Conservation (phyloP, 75 land plant species). For the Gnetum montanum region DNA sequence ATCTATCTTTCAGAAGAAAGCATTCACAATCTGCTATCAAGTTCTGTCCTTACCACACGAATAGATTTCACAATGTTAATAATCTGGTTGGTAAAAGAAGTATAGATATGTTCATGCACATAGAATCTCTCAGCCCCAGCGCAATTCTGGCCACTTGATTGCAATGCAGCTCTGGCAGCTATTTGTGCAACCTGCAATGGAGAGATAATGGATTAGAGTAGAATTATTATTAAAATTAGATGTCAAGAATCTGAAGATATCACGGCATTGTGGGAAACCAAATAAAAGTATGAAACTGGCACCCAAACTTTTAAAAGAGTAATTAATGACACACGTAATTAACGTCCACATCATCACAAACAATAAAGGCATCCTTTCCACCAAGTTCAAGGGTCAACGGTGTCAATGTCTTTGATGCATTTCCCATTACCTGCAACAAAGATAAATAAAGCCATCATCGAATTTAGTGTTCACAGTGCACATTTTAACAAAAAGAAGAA, state of each 20-base stretch:
- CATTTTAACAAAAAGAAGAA: background rate
- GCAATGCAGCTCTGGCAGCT: conserved; percentile 72
- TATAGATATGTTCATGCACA: conserved; percentile 62
- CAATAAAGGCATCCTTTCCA: conserved; percentile 93
- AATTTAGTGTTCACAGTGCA: background rate
- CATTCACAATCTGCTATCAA: no score
- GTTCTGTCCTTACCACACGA: conserved; percentile 54
- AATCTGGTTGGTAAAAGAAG: conserved; percentile 59
- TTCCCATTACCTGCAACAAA: conserved; percentile 65
- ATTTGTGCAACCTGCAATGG: conserved; percentile 69
- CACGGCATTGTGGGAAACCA: no score
- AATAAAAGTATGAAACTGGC: no score
- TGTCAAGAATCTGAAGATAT: no score
- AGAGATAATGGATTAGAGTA: no score
- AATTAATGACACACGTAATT: conserved; percentile 40
- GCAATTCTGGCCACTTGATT: conserved; percentile 95
- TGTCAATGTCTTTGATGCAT: conserved; percentile 70
- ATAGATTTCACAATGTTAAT: conserved; percentile 66
- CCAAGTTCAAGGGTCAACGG: conserved; percentile 90
- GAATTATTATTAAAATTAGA: no score
- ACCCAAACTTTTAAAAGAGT: no score
- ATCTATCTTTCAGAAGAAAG: no score
- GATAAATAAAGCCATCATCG: conserved; percentile 4
- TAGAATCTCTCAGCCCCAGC: conserved; percentile 96
- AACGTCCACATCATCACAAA: conserved; percentile 87